These are phyloP conservation scores for Bipolaris oryzae DNA, from an alignment of 2,329 filamentous ascomycete genomes.

Conservation along the genomic window DNA sequence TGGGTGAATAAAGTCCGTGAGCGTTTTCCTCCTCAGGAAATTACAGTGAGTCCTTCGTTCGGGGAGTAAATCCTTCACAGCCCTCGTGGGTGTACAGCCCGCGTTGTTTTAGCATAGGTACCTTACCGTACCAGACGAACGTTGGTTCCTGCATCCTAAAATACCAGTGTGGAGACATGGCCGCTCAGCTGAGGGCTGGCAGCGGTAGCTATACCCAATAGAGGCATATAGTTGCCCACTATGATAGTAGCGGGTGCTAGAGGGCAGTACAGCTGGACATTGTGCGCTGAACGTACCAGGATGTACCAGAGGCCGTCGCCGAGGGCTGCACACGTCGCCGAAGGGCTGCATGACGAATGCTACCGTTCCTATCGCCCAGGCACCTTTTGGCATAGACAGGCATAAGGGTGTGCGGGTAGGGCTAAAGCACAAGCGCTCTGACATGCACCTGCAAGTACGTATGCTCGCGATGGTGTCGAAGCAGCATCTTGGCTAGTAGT, in stretches of 20 bases:
- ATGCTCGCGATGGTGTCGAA: constrained; percentile 19
- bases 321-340: constrained; percentile 17
- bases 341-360: constrained; percentile 14
- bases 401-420: constrained; percentile 15
- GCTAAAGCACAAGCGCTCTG: constrained; percentile 26
- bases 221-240: constrained; percentile 26
- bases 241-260: constrained; percentile 13
- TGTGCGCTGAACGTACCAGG: constrained; percentile 19
- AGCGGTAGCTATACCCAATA: constrained; percentile 31
- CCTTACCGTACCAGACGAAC: constrained; percentile 12
- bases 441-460: constrained; percentile 27
- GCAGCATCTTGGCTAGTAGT: constrained; percentile 5
- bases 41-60: not conserved
- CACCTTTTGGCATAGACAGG: constrained; percentile 21
- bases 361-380: constrained; percentile 17
- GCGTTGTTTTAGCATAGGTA: constrained; percentile 4
- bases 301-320: constrained; percentile 12
- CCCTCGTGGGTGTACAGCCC: not conserved
- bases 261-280: constrained; percentile 24
- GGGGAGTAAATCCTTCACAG: not conserved
- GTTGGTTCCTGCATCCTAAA: constrained; percentile 21
- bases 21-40: not conserved
- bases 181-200: constrained; percentile 24
- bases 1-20: constrained; percentile 3
- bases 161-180: constrained; percentile 21